These are phyloP conservation scores for Daucus carota DNA, from an alignment of 129 eudicot genomes.

Conservation along the genomic window DH1_v3.0 NC_030385.2:31388001-31388500, in stretches of 20 bases:
- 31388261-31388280: background rate
- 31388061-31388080: background rate
- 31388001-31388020: no score
- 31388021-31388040: background rate
- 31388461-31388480: background rate
- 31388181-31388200: background rate
- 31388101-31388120: background rate
- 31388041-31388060: background rate
- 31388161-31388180: background rate
- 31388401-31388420: background rate
- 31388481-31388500: no score
- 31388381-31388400: background rate
- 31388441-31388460: background rate
- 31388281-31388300: background rate
- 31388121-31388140: no score
- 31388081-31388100: no score
- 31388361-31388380: background rate
- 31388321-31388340: background rate
- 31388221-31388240: background rate
- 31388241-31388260: background rate
- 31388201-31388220: background rate
- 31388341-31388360: background rate
- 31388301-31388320: background rate
- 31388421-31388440: background rate
- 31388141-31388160: no score